A percentile compares a stretch with the other conserved stretches of the same genome.
phyloP scores from a whole-genome alignment of 1,139 yeast genomes.

The Blastobotrys malaysiensis region DNA sequence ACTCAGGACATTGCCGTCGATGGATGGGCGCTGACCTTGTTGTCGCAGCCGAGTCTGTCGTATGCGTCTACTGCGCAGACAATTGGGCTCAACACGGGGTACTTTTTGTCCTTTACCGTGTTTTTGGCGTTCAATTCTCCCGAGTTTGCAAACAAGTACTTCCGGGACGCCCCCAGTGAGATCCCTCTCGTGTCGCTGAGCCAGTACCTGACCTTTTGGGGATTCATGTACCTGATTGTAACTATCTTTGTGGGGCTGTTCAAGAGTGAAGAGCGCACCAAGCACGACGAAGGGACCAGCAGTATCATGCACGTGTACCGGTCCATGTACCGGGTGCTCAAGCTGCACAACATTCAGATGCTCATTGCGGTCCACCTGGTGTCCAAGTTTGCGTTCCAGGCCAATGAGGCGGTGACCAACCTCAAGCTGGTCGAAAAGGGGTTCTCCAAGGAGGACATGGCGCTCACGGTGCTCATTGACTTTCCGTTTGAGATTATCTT shows the following conservation, averaged over 20 bases:
- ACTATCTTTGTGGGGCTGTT: constrained; percentile 55
- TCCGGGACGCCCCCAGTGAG: constrained; percentile 55
- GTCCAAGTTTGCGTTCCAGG: constrained; percentile 90
- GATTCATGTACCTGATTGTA: constrained; percentile 60
- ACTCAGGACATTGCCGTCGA: constrained; percentile 99
- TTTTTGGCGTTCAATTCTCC: constrained; percentile 87
- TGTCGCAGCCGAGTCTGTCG: constrained; percentile 73
- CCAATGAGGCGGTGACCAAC: constrained; percentile 93
- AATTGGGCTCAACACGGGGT: constrained; percentile 88
- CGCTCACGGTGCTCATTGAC: constrained; percentile 86
- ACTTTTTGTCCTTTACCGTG: constrained; percentile 84
- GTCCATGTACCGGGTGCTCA: constrained; percentile 72
- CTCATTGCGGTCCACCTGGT: constrained; percentile 69
- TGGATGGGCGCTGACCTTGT: constrained; percentile 94
- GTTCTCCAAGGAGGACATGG: constrained; percentile 84
- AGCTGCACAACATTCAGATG: constrained; percentile 68
- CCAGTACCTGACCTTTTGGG: constrained; percentile 73
- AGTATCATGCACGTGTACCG: constrained; percentile 48
- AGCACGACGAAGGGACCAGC: constrained; percentile 35
- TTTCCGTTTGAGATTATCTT: constrained; percentile 94
- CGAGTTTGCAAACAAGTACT: constrained; percentile 83
- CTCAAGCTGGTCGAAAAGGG: constrained; percentile 91
- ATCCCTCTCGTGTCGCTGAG: constrained; percentile 68
- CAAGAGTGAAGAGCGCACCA: constrained; percentile 39
- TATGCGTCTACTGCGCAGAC: constrained; percentile 98